phyloP scores from a whole-genome alignment of 75 land plant genomes.

The Ceratopteris richardii region DNA sequence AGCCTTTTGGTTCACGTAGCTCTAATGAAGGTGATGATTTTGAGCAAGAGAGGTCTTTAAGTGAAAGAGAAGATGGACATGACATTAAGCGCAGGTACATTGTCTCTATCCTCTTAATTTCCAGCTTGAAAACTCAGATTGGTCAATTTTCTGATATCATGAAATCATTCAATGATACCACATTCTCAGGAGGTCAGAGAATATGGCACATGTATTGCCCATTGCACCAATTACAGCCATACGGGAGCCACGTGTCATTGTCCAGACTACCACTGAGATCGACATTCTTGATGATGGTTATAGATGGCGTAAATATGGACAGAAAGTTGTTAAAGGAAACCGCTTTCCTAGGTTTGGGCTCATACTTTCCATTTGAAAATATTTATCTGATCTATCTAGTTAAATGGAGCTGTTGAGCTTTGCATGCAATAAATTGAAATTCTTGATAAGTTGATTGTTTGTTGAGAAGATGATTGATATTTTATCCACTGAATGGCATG shows the following conservation, averaged over 20 bases:
- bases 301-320: slow-evolving; percentile 90
- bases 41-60: slow-evolving; percentile 30
- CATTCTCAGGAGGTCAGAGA: slow-evolving; percentile 29
- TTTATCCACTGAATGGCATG: no score
- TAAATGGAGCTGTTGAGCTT: no score
- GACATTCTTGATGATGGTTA: slow-evolving; percentile 90
- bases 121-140: no score
- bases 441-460: no score
- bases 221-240: slow-evolving; percentile 43
- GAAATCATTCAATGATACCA: not conserved
- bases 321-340: slow-evolving; percentile 85
- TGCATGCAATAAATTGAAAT: no score
- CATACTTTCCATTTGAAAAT: not conserved
- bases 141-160: not conserved
- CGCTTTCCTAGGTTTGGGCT: slow-evolving; percentile 62
- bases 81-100: slow-evolving; percentile 69
- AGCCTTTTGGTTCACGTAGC: slow-evolving; percentile 43
- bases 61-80: slow-evolving; percentile 62
- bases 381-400: no score
- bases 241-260: slow-evolving; percentile 79
- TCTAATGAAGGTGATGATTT: slow-evolving; percentile 58
- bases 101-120: not conserved
- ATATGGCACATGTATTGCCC: slow-evolving; percentile 9
- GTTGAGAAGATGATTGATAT: no score
- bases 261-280: slow-evolving; percentile 76